phyloP scores from a whole-genome alignment of 495 filamentous ascomycete species.

The Penicillium manginii region DNA sequence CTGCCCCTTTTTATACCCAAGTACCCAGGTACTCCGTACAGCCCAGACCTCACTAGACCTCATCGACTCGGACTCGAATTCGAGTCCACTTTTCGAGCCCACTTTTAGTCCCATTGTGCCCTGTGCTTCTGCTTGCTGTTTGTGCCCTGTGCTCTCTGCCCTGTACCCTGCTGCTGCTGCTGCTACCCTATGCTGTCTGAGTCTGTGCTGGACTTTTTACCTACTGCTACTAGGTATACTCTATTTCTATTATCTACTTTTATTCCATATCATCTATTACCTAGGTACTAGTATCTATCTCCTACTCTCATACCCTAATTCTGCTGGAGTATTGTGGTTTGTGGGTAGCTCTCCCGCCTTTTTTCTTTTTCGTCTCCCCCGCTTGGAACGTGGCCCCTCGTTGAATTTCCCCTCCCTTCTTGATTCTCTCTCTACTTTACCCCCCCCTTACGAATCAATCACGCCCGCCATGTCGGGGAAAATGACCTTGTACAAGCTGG shows the following conservation, averaged over 20 bases:
- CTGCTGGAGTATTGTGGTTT: too few species aligned
- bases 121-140: neutral
- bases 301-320: too few species aligned
- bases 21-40: too few species aligned
- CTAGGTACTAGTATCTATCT: too few species aligned
- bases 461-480: constrained; percentile 65
- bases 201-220: too few species aligned
- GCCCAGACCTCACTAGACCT: too few species aligned
- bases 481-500: constrained; percentile 98
- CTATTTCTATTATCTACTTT: neutral
- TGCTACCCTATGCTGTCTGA: too few species aligned
- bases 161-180: too few species aligned
- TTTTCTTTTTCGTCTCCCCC: constrained; percentile 5
- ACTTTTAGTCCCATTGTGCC: neutral
- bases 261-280: neutral
- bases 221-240: too few species aligned
- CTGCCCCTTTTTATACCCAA: too few species aligned
- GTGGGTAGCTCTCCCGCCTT: neutral
- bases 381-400: constrained; percentile 7
- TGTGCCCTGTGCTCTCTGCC: too few species aligned
- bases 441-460: neutral
- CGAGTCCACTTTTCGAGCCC: neutral
- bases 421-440: constrained; percentile 4
- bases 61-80: too few species aligned
- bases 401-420: constrained; percentile 8